These are phyloP conservation scores for Trichoderma polysporum DNA, from an alignment of 2,329 filamentous ascomycete species.

Conservation along the genomic window DNA sequence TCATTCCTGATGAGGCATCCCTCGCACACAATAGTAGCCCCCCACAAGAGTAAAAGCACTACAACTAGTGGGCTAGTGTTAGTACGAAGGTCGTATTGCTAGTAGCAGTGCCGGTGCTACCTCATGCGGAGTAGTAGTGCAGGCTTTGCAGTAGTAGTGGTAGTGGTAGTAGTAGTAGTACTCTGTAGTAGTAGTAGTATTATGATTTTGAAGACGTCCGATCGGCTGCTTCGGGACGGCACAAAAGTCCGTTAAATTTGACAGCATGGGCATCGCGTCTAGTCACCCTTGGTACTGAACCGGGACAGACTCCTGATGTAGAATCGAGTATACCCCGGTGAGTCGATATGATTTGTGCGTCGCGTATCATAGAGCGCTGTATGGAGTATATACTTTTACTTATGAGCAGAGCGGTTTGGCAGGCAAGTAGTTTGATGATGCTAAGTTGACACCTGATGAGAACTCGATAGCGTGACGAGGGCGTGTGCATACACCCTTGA, in stretches of 20 bases:
- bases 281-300: background rate
- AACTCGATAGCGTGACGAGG: background rate
- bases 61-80: background rate
- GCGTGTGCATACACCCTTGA: background rate
- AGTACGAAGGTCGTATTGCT: slow-evolving; percentile 1
- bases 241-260: background rate
- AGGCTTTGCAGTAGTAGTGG: background rate
- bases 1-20: slow-evolving; percentile 3
- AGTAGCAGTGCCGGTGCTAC: slow-evolving; percentile 1
- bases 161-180: background rate
- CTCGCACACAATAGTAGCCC: background rate
- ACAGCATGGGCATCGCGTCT: background rate
- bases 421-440: background rate
- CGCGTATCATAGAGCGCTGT: background rate
- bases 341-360: background rate
- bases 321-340: background rate
- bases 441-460: background rate
- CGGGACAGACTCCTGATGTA: background rate
- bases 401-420: background rate
- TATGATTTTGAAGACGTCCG: background rate
- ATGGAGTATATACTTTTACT: background rate
- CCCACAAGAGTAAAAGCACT: background rate
- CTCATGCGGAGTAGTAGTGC: slow-evolving; percentile 8
- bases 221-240: slow-evolving; percentile 6
- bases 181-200: background rate